Conservation (phyloP, 2,329 filamentous ascomycete genomes). For the Ophiostoma novo-ulmi region DNA sequence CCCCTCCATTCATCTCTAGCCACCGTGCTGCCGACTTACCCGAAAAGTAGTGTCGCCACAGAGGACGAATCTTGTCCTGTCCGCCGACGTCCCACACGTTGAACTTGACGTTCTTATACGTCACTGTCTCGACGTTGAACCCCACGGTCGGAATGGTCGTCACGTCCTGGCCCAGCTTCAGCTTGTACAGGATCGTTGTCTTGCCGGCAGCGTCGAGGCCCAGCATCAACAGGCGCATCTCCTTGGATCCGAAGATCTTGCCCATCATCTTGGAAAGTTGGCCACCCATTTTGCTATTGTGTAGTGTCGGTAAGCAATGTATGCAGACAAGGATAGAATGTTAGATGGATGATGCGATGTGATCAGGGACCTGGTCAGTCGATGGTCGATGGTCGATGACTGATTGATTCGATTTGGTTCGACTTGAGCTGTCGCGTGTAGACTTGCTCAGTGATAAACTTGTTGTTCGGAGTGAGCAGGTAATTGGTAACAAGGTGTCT, state of each 20-base stretch:
- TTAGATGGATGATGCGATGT: background rate
- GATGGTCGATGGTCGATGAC: background rate
- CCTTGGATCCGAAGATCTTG: conserved; percentile 98
- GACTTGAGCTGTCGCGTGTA: background rate
- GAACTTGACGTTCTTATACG: conserved; percentile 99
- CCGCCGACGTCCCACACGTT: conserved; percentile 99
- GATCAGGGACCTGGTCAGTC: background rate
- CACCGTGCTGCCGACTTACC: conserved; percentile 46
- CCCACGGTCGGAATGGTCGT: conserved; percentile 98
- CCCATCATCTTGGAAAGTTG: conserved; percentile 94
- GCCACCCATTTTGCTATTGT: conserved; percentile 71
- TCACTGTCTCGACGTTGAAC: conserved; percentile 98
- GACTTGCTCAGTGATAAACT: background rate
- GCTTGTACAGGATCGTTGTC: conserved; percentile 98
- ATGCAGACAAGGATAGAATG: background rate
- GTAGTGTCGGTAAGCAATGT: background rate
- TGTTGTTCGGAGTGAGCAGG: background rate
- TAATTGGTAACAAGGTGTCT: background rate
- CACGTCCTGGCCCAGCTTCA: conserved; percentile 96
- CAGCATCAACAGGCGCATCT: conserved; percentile 98
- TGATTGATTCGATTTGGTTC: background rate
- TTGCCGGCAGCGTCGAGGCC: conserved; percentile 97
- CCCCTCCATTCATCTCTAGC: background rate
- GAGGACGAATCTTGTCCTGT: conserved; percentile 95
- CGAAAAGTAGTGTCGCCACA: conserved; percentile 97